Base-by-base conservation (phyloP, 2,329 filamentous ascomycete genomes). In the Ophiostoma tasmaniense region DNA sequence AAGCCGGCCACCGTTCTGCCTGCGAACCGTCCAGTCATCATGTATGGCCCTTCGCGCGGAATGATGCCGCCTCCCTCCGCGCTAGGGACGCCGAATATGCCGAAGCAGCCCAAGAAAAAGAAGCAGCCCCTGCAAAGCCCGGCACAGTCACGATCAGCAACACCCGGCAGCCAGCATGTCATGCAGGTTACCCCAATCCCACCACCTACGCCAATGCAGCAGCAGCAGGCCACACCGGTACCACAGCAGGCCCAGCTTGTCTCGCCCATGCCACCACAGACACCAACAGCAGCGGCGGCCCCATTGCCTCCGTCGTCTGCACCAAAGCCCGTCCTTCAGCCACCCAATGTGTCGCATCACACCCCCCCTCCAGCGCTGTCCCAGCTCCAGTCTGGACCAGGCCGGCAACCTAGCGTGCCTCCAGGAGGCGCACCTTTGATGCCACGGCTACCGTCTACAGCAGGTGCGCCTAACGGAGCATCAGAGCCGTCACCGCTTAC, bases 41-140 rank as follows among this genome's bases (percentile, higher is more conserved):
- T 89, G 74, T 90, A 89, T 74, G 87, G 87, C 0, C 87, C 87
- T 55, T 85, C 86, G 1, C 86, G 86, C 70, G 87, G 86, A 52
- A 76, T 81, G 37, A 87, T 89, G 85, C 86, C 86, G 59, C 83
- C 84, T 68, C 70, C 67, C 11, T 42, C 68, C 1, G 30, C 37
- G 1, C 52, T 67, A 11, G 67, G 66, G 14, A 68, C 71, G 3
- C 35, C 37, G n/a, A 82, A 82, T 14, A 77, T 79, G 20, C 77
- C 78, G 14, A 78, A 80, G 7, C 75, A 75, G 42, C 73, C 77
- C 10, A 71, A 74, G 39, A 70, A 65, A 66, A 71, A 74, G 33
- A 70, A 61, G 65, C 61, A 22, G 61, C 45, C 67, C 11, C 62
- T 75, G 0, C 67, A 74, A 13, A 74, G 76, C 22, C 70, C 71